Evolutionary conservation across 2,329 filamentous ascomycete genomes (phyloP).

Genomic region (Paecilomyces niveus): DNA sequence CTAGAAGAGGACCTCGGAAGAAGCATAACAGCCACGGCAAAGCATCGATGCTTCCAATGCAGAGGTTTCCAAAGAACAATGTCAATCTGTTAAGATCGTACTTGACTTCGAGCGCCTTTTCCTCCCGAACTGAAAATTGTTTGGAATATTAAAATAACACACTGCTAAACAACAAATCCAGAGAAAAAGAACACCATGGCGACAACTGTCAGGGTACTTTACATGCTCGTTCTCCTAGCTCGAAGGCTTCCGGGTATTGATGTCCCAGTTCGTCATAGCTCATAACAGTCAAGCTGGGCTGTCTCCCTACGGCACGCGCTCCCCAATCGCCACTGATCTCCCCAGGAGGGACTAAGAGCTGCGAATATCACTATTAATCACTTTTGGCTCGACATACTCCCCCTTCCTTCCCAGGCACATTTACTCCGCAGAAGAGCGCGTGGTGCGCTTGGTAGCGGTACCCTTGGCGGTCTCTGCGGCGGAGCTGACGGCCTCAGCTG

Average conservation of each 20-base stretch:
- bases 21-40: not conserved
- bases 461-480: conserved; percentile 69
- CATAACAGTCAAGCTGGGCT: not conserved
- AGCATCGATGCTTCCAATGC: not conserved
- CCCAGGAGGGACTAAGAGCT: not conserved
- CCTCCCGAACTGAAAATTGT: not conserved
- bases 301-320: not conserved
- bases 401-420: conserved; percentile 1
- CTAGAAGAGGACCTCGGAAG: not conserved
- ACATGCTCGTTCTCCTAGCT: not conserved
- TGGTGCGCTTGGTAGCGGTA: conserved; percentile 56
- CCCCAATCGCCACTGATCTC: not conserved
- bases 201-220: not conserved
- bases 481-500: conserved; percentile 54
- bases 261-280: not conserved
- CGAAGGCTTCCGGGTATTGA: not conserved
- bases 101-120: not conserved
- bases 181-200: not conserved
- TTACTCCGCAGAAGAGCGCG: conserved; percentile 37
- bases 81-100: not conserved
- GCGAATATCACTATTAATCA: not conserved
- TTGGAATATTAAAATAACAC: not conserved
- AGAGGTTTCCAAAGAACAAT: not conserved
- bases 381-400: not conserved
- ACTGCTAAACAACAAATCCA: conserved; percentile 1